A percentile compares a stretch with the other conserved stretches of the same genome.
Evolutionary conservation across 176 grass and related monocot species (phyloP).

Genomic region (Phragmites australis): DNA sequence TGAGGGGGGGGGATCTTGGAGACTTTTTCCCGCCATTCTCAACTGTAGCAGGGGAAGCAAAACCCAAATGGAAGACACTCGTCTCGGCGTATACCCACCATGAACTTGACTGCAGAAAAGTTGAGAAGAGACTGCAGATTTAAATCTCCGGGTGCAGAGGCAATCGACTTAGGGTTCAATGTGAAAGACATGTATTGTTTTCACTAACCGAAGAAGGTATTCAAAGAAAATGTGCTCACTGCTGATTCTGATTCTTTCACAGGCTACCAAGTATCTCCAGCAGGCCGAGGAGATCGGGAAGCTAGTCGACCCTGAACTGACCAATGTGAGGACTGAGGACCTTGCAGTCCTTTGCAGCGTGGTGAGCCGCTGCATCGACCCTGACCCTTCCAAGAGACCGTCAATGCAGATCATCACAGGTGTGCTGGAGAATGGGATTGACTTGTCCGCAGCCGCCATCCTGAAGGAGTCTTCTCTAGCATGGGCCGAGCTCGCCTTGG

Average conservation of each 20-base stretch:
- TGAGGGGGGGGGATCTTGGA: too few species aligned
- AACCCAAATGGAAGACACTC: too few species aligned
- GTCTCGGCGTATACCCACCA: too few species aligned
- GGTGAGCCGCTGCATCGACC: constrained; percentile 82
- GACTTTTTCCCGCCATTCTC: too few species aligned
- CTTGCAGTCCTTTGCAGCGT: constrained; percentile 78
- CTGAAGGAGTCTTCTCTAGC: constrained; percentile 84
- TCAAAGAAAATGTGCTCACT: background rate
- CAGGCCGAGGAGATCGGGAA: constrained; percentile 74
- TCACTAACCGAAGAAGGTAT: background rate
- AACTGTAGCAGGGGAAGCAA: too few species aligned
- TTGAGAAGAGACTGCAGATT: background rate
- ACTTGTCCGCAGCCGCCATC: constrained; percentile 67
- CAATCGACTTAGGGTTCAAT: background rate
- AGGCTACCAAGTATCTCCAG: constrained; percentile 79
- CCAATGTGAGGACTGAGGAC: constrained; percentile 52
- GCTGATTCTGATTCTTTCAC: background rate
- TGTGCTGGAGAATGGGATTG: constrained; percentile 69
- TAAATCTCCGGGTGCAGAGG: background rate
- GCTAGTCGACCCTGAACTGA: constrained; percentile 67
- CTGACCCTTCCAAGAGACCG: constrained; percentile 74
- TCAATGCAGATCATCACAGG: constrained; percentile 89
- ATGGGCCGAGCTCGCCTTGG: constrained; percentile 82
- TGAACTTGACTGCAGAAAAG: too few species aligned
- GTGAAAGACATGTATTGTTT: background rate